These are phyloP conservation scores for Raphanus hybrid DNA, from an alignment of 441 rosid genomes.

Conservation along the genomic window DNA sequence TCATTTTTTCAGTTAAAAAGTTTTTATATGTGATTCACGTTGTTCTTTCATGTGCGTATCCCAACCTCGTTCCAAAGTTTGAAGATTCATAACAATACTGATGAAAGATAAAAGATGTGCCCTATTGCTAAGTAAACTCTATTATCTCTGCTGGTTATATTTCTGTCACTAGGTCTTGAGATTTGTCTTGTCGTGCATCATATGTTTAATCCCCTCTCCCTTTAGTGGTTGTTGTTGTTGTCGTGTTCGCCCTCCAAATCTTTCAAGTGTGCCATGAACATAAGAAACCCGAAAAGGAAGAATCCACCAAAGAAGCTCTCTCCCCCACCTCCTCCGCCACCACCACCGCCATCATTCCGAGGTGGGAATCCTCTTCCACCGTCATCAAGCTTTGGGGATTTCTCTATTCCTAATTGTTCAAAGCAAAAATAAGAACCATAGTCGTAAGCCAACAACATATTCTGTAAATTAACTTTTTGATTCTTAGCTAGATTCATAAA, in stretches of 20 bases:
- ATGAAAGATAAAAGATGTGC: too few species aligned
- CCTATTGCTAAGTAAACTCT: too few species aligned
- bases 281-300: constrained; percentile 82
- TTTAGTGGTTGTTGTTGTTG: too few species aligned
- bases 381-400: constrained; percentile 67
- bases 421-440: constrained; percentile 22
- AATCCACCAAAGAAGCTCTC: constrained; percentile 86
- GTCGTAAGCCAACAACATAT: background rate
- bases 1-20: background rate
- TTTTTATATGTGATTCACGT: background rate
- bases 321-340: constrained; percentile 87
- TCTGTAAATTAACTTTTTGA: background rate
- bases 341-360: constrained; percentile 70
- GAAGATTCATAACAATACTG: too few species aligned
- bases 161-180: too few species aligned
- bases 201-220: too few species aligned
- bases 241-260: constrained; percentile 55
- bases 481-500: constrained; percentile 8
- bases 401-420: constrained; percentile 52
- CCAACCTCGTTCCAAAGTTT: too few species aligned
- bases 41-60: too few species aligned
- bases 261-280: constrained; percentile 76
- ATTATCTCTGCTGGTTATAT: too few species aligned
- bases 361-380: constrained; percentile 81
- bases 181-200: too few species aligned